Evolutionary conservation across 2,329 filamentous ascomycete species (phyloP).

Genomic region (Sporothrix pseudoabietina): DNA sequence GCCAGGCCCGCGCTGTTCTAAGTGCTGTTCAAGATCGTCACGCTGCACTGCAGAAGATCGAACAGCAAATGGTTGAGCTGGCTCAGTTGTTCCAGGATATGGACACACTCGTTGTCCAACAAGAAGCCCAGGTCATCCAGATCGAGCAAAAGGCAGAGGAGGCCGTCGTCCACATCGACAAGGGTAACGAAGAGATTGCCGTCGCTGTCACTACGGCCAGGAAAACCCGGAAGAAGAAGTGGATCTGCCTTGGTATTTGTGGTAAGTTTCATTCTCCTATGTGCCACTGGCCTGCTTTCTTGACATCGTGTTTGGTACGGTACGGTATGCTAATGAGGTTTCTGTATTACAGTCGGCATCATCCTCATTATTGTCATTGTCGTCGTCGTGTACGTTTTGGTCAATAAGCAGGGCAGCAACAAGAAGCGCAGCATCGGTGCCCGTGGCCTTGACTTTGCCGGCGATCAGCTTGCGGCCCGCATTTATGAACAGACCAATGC

Average conservation of each 20-base stretch:
- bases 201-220: conserved; percentile 81
- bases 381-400: conserved; percentile 54
- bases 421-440: conserved; percentile 39
- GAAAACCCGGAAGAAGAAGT: conserved; percentile 88
- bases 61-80: conserved; percentile 84
- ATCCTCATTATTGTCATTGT: conserved; percentile 56
- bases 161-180: conserved; percentile 78
- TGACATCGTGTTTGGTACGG: conserved; percentile 24
- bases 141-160: conserved; percentile 89
- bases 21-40: conserved; percentile 81
- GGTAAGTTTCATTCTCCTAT: conserved; percentile 47
- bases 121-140: conserved; percentile 75
- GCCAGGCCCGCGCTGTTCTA: conserved; percentile 77
- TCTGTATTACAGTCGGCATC: conserved; percentile 49
- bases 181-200: conserved; percentile 81
- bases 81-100: conserved; percentile 87
- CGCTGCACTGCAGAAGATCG: conserved; percentile 86
- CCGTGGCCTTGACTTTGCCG: conserved; percentile 36
- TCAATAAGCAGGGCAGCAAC: conserved; percentile 43
- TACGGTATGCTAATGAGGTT: conserved; percentile 25
- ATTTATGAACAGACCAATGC: conserved; percentile 37
- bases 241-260: conserved; percentile 83
- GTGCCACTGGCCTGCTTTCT: not conserved
- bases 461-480: conserved; percentile 33
- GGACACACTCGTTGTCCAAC: conserved; percentile 80